Conservation (phyloP, 1,284 basidiomycete genomes). For the Pisolithus thermaeus region DNA sequence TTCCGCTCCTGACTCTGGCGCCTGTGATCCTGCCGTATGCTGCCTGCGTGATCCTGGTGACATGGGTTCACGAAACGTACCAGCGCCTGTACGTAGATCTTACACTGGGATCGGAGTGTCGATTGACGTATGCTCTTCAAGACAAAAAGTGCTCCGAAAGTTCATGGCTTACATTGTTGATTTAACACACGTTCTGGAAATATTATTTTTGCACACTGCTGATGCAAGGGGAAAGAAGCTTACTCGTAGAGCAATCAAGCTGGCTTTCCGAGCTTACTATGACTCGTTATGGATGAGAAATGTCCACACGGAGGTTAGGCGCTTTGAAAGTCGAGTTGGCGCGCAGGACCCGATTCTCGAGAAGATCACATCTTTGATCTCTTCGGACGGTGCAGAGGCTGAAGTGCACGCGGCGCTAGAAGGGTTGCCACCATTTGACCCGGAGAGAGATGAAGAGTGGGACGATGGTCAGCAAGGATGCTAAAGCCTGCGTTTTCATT, state of each 20-base stretch:
- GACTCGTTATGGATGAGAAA: neutral
- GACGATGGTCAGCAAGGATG: neutral
- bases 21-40: conserved; percentile 23
- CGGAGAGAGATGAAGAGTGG: conserved; percentile 1
- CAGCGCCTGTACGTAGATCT: conserved; percentile 18
- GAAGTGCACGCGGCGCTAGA: neutral
- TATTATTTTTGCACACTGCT: conserved; percentile 2
- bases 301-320: neutral
- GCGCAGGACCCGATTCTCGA: neutral
- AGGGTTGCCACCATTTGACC: neutral
- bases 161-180: conserved; percentile 16
- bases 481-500: too few species aligned
- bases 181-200: conserved; percentile 10
- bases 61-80: conserved; percentile 24
- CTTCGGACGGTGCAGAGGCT: neutral
- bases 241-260: neutral
- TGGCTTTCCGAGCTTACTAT: neutral
- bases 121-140: neutral
- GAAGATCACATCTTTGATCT: neutral
- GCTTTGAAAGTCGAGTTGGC: neutral
- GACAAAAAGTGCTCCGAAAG: neutral
- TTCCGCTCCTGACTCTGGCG: conserved; percentile 3
- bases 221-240: neutral
- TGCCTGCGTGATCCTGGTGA: conserved; percentile 15
- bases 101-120: neutral